Percentiles rank a stretch among this genome's conserved stretches.
These are phyloP conservation scores for Hysterium pulicare DNA, from an alignment of 2,329 filamentous ascomycete species.

Conservation along the genomic window DNA sequence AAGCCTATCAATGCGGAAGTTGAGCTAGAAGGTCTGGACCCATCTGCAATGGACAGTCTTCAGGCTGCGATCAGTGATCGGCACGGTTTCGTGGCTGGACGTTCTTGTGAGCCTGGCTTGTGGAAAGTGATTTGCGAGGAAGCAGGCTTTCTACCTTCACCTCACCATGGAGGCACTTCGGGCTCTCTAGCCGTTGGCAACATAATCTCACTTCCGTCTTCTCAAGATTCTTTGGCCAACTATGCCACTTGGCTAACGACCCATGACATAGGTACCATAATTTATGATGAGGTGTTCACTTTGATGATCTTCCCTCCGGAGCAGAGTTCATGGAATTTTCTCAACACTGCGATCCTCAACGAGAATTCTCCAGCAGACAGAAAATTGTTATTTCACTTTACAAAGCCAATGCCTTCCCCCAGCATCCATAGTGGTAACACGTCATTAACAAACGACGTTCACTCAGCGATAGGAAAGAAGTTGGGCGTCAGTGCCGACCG, in stretches of 20 bases:
- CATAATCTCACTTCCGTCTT: background rate
- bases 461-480: background rate
- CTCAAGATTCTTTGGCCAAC: background rate
- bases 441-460: background rate
- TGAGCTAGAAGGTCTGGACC: background rate
- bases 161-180: no score
- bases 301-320: constrained; percentile 1
- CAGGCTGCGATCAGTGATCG: background rate
- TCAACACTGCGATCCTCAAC: background rate
- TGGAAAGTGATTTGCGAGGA: background rate
- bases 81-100: background rate
- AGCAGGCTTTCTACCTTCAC: no score
- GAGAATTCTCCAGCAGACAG: background rate
- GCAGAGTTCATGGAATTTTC: background rate
- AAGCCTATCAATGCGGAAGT: background rate
- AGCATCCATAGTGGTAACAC: background rate
- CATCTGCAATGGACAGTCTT: background rate
- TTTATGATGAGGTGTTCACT: background rate
- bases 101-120: background rate
- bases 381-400: background rate
- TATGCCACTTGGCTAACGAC: background rate
- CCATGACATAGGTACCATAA: background rate
- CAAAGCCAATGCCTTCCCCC: background rate
- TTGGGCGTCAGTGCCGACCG: background rate
- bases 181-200: background rate